phyloP scores from a whole-genome alignment of 2,329 filamentous ascomycete genomes.

The Gaeumannomyces sp. region DNA sequence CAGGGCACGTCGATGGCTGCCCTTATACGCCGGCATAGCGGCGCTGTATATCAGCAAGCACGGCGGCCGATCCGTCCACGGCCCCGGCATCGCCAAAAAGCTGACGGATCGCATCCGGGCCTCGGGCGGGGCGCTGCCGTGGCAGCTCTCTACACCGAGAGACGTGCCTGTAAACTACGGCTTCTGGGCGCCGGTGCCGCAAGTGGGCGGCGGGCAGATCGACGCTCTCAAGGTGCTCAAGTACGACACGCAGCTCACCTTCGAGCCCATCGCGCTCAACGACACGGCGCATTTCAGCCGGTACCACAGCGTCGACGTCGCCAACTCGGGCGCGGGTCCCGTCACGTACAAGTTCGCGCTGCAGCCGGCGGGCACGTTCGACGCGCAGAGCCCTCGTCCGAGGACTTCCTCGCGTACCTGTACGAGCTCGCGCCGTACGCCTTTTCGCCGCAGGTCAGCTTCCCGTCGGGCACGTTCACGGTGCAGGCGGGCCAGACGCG shows the following conservation, averaged over 20 bases:
- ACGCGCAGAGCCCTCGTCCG: constrained; percentile 25
- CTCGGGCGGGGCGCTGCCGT: neutral
- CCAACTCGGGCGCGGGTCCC: constrained; percentile 29
- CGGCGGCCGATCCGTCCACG: constrained; percentile 19
- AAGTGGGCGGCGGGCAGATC: constrained; percentile 31
- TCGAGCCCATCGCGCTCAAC: constrained; percentile 35
- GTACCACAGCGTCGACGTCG: constrained; percentile 24
- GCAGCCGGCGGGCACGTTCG: constrained; percentile 24
- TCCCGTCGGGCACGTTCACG: constrained; percentile 15
- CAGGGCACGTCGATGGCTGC: constrained; percentile 51
- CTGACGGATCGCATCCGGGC: neutral
- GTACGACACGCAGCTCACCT: constrained; percentile 29
- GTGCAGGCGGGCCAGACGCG: constrained; percentile 21
- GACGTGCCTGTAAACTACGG: neutral
- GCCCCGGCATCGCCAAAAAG: neutral
- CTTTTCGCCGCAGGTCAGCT: constrained; percentile 11
- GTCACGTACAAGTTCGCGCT: constrained; percentile 27
- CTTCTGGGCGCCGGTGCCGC: constrained; percentile 14
- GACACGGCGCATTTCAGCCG: constrained; percentile 34
- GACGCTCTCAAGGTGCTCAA: constrained; percentile 36
- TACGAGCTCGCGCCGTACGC: constrained; percentile 20
- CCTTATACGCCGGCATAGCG: constrained; percentile 38
- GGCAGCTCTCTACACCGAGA: neutral
- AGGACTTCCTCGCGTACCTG: constrained; percentile 11
- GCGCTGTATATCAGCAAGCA: constrained; percentile 29